These are phyloP conservation scores for Hygrophorus pudorinus DNA, from an alignment of 768 basidiomycete genomes.

Conservation along the genomic window DNA sequence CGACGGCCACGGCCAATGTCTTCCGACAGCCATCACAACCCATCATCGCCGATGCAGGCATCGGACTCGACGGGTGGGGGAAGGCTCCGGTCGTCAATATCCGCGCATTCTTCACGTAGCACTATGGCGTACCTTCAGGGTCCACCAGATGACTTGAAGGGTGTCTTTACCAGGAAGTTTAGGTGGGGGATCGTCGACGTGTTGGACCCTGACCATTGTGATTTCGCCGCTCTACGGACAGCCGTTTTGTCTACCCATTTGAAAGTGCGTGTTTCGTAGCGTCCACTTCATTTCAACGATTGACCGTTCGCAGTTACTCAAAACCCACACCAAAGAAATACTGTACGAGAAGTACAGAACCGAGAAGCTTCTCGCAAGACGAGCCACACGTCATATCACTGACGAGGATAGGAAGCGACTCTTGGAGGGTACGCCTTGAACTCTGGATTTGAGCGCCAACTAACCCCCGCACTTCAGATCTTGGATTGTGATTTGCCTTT, in stretches of 20 bases:
- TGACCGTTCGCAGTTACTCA: conserved; percentile 47
- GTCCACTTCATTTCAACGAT: conserved; percentile 4
- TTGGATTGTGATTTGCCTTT: conserved; percentile 32
- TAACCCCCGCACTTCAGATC: conserved; percentile 21
- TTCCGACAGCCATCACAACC: conserved; percentile 8
- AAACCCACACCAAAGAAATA: conserved; percentile 77
- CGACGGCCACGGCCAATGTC: conserved; percentile 29
- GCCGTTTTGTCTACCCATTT: conserved; percentile 79
- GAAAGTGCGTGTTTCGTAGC: conserved; percentile 41
- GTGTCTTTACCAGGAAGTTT: conserved; percentile 69
- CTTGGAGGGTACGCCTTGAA: conserved; percentile 47
- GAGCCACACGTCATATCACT: conserved; percentile 71
- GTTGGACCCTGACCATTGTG: conserved; percentile 77
- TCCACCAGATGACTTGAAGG: conserved; percentile 60
- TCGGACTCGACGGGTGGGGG: conserved; percentile 27
- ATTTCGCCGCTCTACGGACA: conserved; percentile 78
- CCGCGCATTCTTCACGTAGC: conserved; percentile 21
- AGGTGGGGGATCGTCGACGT: conserved; percentile 88
- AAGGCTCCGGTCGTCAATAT: background rate
- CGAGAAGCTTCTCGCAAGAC: conserved; percentile 79
- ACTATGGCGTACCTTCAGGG: conserved; percentile 36
- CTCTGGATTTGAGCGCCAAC: background rate
- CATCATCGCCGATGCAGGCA: conserved; percentile 12
- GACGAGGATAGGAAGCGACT: conserved; percentile 65
- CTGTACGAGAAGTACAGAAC: conserved; percentile 91